Conservation (phyloP, 2,329 filamentous ascomycete genomes). For the Neospermospora avenae region DNA sequence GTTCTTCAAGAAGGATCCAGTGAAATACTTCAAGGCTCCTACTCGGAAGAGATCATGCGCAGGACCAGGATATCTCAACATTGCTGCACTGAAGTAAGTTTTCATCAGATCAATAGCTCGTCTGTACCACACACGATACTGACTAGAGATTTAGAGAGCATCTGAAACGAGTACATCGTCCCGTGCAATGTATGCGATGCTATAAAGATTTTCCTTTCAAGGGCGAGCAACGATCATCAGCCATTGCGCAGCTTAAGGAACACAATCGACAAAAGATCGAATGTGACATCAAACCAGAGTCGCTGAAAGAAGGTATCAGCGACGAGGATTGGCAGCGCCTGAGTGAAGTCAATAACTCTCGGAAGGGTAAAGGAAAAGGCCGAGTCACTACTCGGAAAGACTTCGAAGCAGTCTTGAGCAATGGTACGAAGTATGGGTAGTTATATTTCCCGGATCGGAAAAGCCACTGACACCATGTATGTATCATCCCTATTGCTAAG, state of each 20-base stretch:
- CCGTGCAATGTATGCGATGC: constrained; percentile 10
- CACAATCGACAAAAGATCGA: background rate
- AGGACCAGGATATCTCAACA: background rate
- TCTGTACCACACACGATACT: background rate
- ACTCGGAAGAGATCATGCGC: background rate
- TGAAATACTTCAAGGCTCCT: background rate
- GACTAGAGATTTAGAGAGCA: constrained; percentile 7
- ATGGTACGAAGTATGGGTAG: background rate
- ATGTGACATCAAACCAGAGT: background rate
- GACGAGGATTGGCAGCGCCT: background rate
- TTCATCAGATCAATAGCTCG: too few relatives aligned
- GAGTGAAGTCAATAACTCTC: background rate
- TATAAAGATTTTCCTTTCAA: constrained; percentile 1
- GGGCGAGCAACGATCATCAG: background rate
- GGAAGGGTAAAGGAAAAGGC: background rate
- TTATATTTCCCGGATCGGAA: background rate
- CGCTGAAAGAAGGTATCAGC: background rate
- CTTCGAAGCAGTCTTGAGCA: background rate
- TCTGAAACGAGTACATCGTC: constrained; percentile 8
- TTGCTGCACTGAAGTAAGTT: background rate
- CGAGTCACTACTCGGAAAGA: background rate
- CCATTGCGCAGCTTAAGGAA: background rate
- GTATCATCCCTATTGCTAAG: background rate
- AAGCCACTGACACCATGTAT: background rate
- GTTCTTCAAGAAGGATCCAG: background rate